These are phyloP conservation scores for Cryptosporidium meleagridis DNA, from an alignment of 169 alveolate genomes.

Conservation along the genomic window DNA sequence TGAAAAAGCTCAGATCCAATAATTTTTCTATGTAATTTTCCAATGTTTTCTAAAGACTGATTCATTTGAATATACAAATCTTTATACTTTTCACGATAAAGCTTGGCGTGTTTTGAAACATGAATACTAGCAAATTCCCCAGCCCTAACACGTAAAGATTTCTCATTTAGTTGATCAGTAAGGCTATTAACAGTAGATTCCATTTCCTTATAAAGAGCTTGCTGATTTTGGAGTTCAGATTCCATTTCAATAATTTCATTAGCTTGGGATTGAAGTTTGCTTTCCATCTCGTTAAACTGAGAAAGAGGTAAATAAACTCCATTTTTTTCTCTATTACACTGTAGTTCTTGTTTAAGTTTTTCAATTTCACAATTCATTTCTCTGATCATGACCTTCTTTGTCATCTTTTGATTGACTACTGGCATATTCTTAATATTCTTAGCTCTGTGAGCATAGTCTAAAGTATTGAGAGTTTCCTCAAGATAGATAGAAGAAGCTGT, in stretches of 20 bases:
- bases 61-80: slow-evolving; percentile 13
- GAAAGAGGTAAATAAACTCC: slow-evolving; percentile 77
- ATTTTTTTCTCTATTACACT: slow-evolving; percentile 78
- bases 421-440: slow-evolving; percentile 91
- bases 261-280: slow-evolving; percentile 52
- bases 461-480: slow-evolving; percentile 91
- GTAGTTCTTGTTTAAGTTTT: slow-evolving; percentile 78
- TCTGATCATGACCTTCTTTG: slow-evolving; percentile 84
- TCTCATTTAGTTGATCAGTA: slow-evolving; percentile 38
- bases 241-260: slow-evolving; percentile 60
- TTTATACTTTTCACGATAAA: slow-evolving; percentile 41
- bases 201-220: slow-evolving; percentile 16
- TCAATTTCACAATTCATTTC: slow-evolving; percentile 82
- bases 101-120: slow-evolving; percentile 34
- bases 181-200: background rate
- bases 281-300: slow-evolving; percentile 67
- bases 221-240: slow-evolving; percentile 56
- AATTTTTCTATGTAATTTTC: slow-evolving; percentile 47
- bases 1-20: slow-evolving; percentile 27
- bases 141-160: slow-evolving; percentile 28
- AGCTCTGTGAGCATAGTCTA: slow-evolving; percentile 93
- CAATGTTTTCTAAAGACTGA: slow-evolving; percentile 37
- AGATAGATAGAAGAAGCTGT: slow-evolving; percentile 91
- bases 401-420: slow-evolving; percentile 89
- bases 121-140: slow-evolving; percentile 53